Percentiles rank a stretch among this genome's conserved stretches.
Conservation (phyloP, 768 basidiomycete species). For the Infundibulicybe gibba region DNA sequence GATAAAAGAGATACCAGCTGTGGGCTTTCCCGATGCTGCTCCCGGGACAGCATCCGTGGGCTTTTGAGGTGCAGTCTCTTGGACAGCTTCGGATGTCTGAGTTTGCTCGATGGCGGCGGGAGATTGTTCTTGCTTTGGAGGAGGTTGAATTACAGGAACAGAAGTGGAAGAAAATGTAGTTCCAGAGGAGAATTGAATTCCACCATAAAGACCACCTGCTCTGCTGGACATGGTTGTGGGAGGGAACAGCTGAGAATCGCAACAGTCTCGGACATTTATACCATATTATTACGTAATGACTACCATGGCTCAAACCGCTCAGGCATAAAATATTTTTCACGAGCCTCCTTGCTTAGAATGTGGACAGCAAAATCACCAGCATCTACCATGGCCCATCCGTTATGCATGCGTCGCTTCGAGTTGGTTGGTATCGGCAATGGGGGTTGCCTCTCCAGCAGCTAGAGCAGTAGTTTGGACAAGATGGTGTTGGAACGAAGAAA, state of each 20-base stretch:
- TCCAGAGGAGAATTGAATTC: conserved; percentile 78
- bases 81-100: conserved; percentile 12
- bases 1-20: conserved; percentile 58
- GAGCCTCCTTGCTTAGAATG: conserved; percentile 61
- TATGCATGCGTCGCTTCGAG: conserved; percentile 52
- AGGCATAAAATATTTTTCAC: conserved; percentile 62
- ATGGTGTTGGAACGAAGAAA: not conserved
- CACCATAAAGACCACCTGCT: conserved; percentile 84
- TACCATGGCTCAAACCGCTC: conserved; percentile 20
- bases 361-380: conserved; percentile 80
- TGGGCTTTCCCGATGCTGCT: conserved; percentile 38
- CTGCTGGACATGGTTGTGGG: conserved; percentile 61
- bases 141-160: conserved; percentile 18
- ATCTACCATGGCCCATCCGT: conserved; percentile 85
- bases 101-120: conserved; percentile 6
- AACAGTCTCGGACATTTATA: too few relatives aligned
- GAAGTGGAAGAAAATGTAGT: conserved; percentile 48
- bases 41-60: conserved; percentile 18
- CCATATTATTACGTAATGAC: conserved; percentile 9
- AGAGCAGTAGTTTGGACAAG: conserved; percentile 1
- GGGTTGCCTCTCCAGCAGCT: conserved; percentile 60
- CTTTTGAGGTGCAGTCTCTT: conserved; percentile 23
- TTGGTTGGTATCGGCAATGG: conserved; percentile 63
- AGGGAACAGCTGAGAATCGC: not conserved
- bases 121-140: conserved; percentile 12